Percentiles rank a stretch among this genome's conserved stretches.
Evolutionary conservation across 306 rosid genomes (phyloP).

Genomic region (Corylus americana): DNA sequence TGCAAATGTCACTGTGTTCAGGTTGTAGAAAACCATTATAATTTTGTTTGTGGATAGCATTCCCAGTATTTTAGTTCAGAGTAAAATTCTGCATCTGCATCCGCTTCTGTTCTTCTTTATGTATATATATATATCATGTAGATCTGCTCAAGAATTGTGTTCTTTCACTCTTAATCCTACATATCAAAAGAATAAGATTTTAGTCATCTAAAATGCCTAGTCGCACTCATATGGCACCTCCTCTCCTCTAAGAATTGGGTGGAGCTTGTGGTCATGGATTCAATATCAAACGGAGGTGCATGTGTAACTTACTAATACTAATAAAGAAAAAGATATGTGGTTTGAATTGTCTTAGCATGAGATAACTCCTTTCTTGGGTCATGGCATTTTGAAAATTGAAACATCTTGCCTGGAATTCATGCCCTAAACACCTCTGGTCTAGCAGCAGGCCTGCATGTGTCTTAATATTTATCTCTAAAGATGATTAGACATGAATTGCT

Average conservation of each 20-base stretch:
- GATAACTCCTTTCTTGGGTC: neutral
- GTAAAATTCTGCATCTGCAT: neutral
- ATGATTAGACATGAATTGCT: conserved; percentile 11
- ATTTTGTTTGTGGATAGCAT: neutral
- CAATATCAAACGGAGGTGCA: neutral
- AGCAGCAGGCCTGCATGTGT: neutral
- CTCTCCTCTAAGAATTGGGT: neutral
- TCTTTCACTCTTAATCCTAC: neutral
- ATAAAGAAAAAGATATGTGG: neutral
- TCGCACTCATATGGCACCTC: neutral
- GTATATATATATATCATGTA: neutral
- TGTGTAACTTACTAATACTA: neutral
- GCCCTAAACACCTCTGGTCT: neutral
- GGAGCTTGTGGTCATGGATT: neutral
- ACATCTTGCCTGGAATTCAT: neutral
- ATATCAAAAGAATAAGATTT: neutral
- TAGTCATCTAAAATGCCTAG: neutral
- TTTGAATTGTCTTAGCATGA: neutral
- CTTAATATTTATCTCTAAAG: neutral
- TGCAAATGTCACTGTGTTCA: neutral
- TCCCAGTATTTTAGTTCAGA: neutral
- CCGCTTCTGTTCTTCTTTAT: neutral
- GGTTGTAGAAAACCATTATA: neutral
- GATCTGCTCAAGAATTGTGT: neutral
- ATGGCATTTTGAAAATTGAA: neutral